Conservation (phyloP, 1,139 yeast genomes). For the Yamadazyma diospyri region DNA sequence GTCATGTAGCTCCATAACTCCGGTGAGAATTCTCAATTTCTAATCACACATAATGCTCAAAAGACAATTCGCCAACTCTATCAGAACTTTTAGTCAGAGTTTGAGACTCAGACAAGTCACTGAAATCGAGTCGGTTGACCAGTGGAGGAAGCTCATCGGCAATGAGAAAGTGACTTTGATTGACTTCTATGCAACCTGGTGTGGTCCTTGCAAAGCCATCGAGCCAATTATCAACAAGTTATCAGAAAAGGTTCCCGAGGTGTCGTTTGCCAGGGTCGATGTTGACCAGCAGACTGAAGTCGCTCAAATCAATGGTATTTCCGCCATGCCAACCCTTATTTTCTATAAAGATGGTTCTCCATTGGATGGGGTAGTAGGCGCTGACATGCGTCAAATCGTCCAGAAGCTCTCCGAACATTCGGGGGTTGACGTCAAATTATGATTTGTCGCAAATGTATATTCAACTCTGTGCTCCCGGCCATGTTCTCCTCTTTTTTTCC, state of each 20-base stretch:
- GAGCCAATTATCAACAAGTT: slow-evolving; percentile 37
- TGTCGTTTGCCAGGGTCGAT: slow-evolving; percentile 30
- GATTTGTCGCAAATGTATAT: no score
- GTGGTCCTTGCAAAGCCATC: slow-evolving; percentile 45
- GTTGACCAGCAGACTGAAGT: slow-evolving; percentile 60
- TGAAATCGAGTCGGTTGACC: slow-evolving; percentile 18
- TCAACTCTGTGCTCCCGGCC: no score
- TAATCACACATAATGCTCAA: neutral
- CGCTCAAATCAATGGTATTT: slow-evolving; percentile 69
- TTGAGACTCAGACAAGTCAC: slow-evolving; percentile 16
- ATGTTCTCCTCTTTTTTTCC: no score
- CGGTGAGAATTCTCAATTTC: slow-evolving; percentile 3
- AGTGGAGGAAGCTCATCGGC: slow-evolving; percentile 17
- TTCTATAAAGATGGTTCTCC: slow-evolving; percentile 75
- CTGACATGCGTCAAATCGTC: slow-evolving; percentile 24
- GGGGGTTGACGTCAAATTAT: slow-evolving; percentile 10
- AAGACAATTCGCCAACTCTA: no score
- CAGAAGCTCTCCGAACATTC: slow-evolving; percentile 11
- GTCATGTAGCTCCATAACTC: slow-evolving; percentile 1
- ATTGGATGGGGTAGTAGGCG: slow-evolving; percentile 77
- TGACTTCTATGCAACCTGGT: slow-evolving; percentile 46
- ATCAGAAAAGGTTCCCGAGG: slow-evolving; percentile 37
- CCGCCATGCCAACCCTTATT: slow-evolving; percentile 88
- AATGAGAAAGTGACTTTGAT: slow-evolving; percentile 31
- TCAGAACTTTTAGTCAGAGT: slow-evolving; percentile 8